These are phyloP conservation scores for Kodamaea hsintzibuensis DNA, from an alignment of 805 yeast species.

Conservation along the genomic window DNA sequence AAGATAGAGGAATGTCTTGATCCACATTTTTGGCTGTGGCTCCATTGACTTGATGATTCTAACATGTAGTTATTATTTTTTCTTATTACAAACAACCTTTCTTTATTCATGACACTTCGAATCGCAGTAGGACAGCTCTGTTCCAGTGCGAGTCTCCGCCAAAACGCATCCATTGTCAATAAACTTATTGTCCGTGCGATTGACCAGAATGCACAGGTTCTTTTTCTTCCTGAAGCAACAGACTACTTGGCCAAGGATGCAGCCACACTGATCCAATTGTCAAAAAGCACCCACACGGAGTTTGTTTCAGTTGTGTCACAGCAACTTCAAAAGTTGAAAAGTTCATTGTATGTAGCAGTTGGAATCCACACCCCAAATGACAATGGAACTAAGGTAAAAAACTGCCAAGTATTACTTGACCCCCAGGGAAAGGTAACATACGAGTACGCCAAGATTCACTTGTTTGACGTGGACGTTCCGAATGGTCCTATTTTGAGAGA, in stretches of 20 bases:
- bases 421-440: conserved; percentile 63
- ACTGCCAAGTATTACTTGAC: conserved; percentile 72
- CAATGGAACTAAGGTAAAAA: conserved; percentile 47
- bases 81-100: too few species aligned
- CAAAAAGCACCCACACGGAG: conserved; percentile 37
- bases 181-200: conserved; percentile 66
- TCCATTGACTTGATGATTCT: too few species aligned
- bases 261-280: conserved; percentile 62
- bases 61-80: not conserved
- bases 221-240: conserved; percentile 92
- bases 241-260: conserved; percentile 81
- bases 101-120: conserved; percentile 17
- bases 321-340: conserved; percentile 47
- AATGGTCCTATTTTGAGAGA: conserved; percentile 82
- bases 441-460: conserved; percentile 80
- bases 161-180: conserved; percentile 61
- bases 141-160: conserved; percentile 61
- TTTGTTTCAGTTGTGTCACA: conserved; percentile 46
- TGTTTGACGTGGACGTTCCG: conserved; percentile 83
- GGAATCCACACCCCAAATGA: conserved; percentile 84
- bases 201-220: conserved; percentile 56
- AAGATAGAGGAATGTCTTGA: too few species aligned
- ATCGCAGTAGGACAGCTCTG: conserved; percentile 89
- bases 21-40: too few species aligned
- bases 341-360: conserved; percentile 65